These are phyloP conservation scores for Colletotrichum sp. DNA, from an alignment of 2,329 filamentous ascomycete genomes.

Conservation along the genomic window DNA sequence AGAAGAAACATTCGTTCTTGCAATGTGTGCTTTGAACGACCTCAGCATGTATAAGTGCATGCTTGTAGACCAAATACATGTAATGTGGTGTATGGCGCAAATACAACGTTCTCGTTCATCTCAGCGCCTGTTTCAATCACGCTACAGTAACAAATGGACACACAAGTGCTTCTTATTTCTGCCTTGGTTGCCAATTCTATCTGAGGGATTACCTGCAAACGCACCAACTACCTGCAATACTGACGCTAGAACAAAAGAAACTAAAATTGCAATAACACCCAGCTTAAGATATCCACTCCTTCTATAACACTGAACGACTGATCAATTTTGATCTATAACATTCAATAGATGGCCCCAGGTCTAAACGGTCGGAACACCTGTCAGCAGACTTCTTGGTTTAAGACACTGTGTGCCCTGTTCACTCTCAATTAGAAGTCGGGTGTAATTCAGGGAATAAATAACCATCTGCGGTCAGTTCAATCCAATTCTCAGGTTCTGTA, in stretches of 20 bases:
- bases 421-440: no score
- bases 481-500: not conserved
- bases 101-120: not conserved
- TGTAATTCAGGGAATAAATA: not conserved
- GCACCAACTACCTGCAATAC: not conserved
- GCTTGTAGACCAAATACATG: not conserved
- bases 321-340: no score
- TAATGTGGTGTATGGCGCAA: not conserved
- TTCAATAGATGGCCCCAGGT: no score
- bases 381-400: not conserved
- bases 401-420: not conserved
- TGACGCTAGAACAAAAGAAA: not conserved
- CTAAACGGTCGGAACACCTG: no score
- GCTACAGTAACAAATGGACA: accelerated
- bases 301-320: no score
- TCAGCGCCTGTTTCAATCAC: not conserved
- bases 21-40: not conserved
- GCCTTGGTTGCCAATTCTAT: not conserved
- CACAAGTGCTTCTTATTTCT: not conserved
- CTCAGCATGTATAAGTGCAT: not conserved
- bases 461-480: not conserved
- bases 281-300: not conserved
- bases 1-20: not conserved
- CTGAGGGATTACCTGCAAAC: not conserved
- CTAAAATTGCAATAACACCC: not conserved